Percentiles rank a stretch among this genome's conserved stretches.
These are phyloP conservation scores for Cryphonectria nitschkei DNA, from an alignment of 2,329 filamentous ascomycete genomes.

Conservation along the genomic window DNA sequence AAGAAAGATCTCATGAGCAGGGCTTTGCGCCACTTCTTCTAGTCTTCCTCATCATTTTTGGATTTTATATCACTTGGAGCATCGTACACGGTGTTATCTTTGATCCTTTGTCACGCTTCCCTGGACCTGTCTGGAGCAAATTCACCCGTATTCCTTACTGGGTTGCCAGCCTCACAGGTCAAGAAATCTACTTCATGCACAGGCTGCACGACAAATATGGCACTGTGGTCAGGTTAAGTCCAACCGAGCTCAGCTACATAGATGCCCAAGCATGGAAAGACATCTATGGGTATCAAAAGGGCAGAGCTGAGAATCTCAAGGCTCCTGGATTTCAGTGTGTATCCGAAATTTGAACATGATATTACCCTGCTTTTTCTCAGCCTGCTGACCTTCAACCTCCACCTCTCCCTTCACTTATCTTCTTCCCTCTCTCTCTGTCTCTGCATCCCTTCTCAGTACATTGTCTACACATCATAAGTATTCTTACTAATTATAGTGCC, in stretches of 20 bases:
- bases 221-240: conserved; percentile 10
- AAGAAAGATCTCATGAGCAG: neutral
- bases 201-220: conserved; percentile 20
- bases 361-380: neutral
- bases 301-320: conserved; percentile 33
- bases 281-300: conserved; percentile 8
- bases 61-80: neutral
- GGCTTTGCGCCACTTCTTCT: neutral
- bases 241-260: conserved; percentile 14
- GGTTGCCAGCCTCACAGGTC: conserved; percentile 30
- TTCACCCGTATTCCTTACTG: conserved; percentile 33
- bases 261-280: conserved; percentile 23
- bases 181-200: conserved; percentile 29
- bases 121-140: conserved; percentile 21
- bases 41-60: neutral
- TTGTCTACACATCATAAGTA: neutral
- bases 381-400: neutral
- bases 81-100: conserved; percentile 4
- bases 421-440: no score
- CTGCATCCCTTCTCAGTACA: no score
- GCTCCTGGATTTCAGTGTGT: conserved; percentile 33
- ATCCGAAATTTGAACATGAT: neutral
- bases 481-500: neutral
- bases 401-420: neutral
- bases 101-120: conserved; percentile 19